phyloP scores from a whole-genome alignment of 331 rosid genomes.

The Malus hybrid region DNA sequence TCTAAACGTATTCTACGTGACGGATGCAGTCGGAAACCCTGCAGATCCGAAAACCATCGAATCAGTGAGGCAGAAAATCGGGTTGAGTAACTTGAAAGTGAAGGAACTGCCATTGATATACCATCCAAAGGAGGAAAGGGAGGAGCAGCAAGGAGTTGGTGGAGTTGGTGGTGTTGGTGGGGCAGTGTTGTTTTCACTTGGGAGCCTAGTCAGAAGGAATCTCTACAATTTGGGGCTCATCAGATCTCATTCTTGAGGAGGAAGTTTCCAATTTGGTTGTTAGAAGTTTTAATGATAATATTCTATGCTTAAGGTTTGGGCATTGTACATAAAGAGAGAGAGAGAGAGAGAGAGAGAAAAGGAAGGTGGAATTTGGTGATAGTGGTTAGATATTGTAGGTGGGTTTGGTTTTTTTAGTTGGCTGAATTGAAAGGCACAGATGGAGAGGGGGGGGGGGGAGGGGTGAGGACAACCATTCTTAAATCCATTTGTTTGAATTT shows the following conservation, averaged over 20 bases:
- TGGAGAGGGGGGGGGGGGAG: not conserved
- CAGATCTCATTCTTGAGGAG: slow-evolving; percentile 61
- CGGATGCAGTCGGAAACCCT: slow-evolving; percentile 58
- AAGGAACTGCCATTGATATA: slow-evolving; percentile 56
- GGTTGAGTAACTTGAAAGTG: slow-evolving; percentile 56
- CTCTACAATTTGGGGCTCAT: slow-evolving; percentile 76
- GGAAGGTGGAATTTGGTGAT: slow-evolving; percentile 46
- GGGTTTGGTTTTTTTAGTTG: slow-evolving; percentile 41
- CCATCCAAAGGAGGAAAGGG: slow-evolving; percentile 39
- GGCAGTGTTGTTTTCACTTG: slow-evolving; percentile 75
- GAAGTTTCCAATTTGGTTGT: slow-evolving; percentile 17
- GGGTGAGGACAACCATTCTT: slow-evolving; percentile 7
- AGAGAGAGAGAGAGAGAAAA: slow-evolving; percentile 10
- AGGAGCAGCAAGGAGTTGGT: slow-evolving; percentile 40
- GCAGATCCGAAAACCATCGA: slow-evolving; percentile 57
- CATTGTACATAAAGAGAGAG: slow-evolving; percentile 49
- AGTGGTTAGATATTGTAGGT: slow-evolving; percentile 35
- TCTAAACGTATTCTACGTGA: slow-evolving; percentile 65
- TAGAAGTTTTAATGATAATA: slow-evolving; percentile 7
- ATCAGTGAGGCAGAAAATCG: slow-evolving; percentile 66
- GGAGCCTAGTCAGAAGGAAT: slow-evolving; percentile 84
- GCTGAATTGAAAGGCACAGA: slow-evolving; percentile 17
- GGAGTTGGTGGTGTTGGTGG: slow-evolving; percentile 78
- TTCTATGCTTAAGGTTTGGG: slow-evolving; percentile 62
- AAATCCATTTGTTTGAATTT: slow-evolving; percentile 40